A percentile compares a stretch with the other conserved stretches of the same genome.
These are phyloP conservation scores for Canavalia gladiata DNA, from an alignment of 306 rosid species.

Conservation along the genomic window DNA sequence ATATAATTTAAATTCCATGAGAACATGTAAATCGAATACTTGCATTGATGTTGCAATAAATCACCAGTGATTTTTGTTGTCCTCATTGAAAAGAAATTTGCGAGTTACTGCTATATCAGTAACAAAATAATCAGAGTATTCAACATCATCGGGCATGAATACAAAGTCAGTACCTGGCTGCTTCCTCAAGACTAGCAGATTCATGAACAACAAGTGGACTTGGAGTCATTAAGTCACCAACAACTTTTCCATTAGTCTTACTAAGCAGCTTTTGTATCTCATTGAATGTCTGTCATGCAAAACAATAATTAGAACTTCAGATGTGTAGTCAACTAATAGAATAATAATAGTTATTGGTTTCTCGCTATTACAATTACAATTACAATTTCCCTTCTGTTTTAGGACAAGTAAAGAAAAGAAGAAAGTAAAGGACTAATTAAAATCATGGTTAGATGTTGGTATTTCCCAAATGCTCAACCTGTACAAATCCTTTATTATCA, in stretches of 20 bases:
- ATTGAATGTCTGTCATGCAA: constrained; percentile 81
- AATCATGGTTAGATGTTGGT: not conserved
- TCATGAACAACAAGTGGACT: constrained; percentile 89
- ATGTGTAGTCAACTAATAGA: constrained; percentile 28
- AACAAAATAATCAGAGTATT: constrained; percentile 20
- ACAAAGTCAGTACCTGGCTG: constrained; percentile 69
- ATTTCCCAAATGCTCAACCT: constrained; percentile 31
- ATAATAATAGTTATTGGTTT: constrained; percentile 17
- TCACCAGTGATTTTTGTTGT: not conserved
- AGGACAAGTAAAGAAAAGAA: constrained; percentile 19
- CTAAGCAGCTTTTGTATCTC: constrained; percentile 85
- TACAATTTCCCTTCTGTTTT: constrained; percentile 30
- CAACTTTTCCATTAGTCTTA: constrained; percentile 91
- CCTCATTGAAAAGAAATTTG: not conserved
- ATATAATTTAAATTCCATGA: constrained; percentile 31
- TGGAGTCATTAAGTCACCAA: constrained; percentile 96
- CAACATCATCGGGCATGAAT: not conserved
- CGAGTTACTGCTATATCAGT: not conserved
- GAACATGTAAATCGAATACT: constrained; percentile 19
- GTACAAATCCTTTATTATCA: not conserved
- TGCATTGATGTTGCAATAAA: constrained; percentile 7
- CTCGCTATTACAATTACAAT: not conserved
- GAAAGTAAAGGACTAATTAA: not conserved
- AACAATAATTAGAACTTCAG: constrained; percentile 50
- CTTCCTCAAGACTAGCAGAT: constrained; percentile 85